Evolutionary conservation across 2,329 filamentous ascomycete genomes (phyloP).

Genomic region (Atkinsonella hypoxylon): DNA sequence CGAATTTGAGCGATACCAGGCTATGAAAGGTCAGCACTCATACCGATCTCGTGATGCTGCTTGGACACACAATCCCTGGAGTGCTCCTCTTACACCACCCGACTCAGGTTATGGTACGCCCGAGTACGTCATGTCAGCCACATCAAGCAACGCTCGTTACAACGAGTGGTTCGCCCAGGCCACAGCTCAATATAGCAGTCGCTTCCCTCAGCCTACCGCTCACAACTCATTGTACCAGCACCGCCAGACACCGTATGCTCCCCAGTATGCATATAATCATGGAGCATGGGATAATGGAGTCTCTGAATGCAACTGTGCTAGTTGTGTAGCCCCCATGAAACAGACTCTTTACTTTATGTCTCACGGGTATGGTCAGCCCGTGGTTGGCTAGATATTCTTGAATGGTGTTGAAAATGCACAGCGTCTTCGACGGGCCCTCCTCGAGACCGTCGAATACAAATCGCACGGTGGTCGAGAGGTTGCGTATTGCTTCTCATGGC

Average conservation of each 20-base stretch:
- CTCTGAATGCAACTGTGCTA: slow-evolving; percentile 37
- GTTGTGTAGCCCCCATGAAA: slow-evolving; percentile 34
- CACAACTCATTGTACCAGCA: slow-evolving; percentile 29
- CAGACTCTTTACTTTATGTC: slow-evolving; percentile 34
- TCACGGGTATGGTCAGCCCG: slow-evolving; percentile 40
- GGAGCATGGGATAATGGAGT: slow-evolving; percentile 39
- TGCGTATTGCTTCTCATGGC: slow-evolving; percentile 16
- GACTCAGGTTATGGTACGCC: slow-evolving; percentile 52
- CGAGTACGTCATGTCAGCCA: slow-evolving; percentile 43
- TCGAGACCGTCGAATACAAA: too few species aligned
- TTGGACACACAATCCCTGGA: slow-evolving; percentile 34
- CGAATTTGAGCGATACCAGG: slow-evolving; percentile 39
- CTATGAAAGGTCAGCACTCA: slow-evolving; percentile 28
- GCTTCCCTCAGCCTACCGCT: slow-evolving; percentile 30
- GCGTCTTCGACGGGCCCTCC: too few species aligned
- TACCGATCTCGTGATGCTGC: slow-evolving; percentile 34
- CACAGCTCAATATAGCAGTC: slow-evolving; percentile 29
- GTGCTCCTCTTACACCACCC: slow-evolving; percentile 42
- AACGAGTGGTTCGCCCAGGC: slow-evolving; percentile 44
- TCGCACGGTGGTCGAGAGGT: too few species aligned
- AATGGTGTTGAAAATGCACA: too few species aligned
- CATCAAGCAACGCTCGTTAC: slow-evolving; percentile 42
- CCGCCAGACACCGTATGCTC: slow-evolving; percentile 28
- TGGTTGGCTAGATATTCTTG: slow-evolving; percentile 33
- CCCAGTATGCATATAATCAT: slow-evolving; percentile 33